Evolutionary conservation across 805 yeast genomes (phyloP), one percentile per base, ranked within the genome.

Genomic region (Barnettozyma californica): DNA sequence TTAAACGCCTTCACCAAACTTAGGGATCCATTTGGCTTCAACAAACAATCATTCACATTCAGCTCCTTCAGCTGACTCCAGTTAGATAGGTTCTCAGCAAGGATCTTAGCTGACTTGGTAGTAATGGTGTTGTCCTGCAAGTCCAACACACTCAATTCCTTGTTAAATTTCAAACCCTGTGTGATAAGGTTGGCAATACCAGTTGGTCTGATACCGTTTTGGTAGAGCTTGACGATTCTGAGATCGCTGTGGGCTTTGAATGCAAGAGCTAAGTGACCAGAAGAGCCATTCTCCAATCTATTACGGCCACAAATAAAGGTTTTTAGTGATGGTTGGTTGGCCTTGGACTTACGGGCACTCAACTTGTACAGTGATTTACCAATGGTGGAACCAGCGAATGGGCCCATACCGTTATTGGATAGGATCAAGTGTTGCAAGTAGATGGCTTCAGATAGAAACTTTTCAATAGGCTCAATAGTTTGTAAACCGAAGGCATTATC

Each of bases 401-500:
- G 99, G 33, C 99, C 99, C 81, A 94, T 84, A 48, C 99, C 99
- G 66, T 94, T 94, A 69, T 94, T 94, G 42, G 97, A 84, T 53
- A 94, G 74, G 56, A 88, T 83, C 66, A 94, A 77, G 64, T 94
- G 97, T 67, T 87, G 85, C 48, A 94, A 70, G 23, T 95, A 81
- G 16, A 80, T 76, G 33, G 92, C 95, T 58, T 83, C 75, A 11
- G 87, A 71, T 50, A 94, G 73, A 59, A 83, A 90, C 25, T 73
- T 75, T 64, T 94, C 96, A 48, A 94, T 75, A 9, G 94, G 95
- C 50, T 85, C 96, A 53, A 94, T 88, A 21, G 98, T 87, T 62
- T 94, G 95, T 62, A 94, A 83, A 11, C 99, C 99, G 65, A 92
- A 85, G 0, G 99, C 99, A 65, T 94, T 94, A 67, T 94, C 99